Evolutionary conservation across 140 eudicot species (phyloP).

Genomic region (Flaveria floridana): DNA sequence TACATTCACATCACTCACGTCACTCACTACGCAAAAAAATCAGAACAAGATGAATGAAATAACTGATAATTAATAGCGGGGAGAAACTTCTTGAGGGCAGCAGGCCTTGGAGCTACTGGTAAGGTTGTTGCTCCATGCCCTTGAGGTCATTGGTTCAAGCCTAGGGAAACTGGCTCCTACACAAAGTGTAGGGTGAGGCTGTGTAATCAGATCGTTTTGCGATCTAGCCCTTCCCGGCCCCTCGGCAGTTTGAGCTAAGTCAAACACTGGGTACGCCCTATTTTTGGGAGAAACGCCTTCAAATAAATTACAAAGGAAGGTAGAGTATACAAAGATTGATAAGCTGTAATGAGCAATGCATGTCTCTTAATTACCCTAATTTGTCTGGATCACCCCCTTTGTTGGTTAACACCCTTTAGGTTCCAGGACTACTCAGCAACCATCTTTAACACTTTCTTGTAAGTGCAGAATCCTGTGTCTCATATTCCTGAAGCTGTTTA

Average conservation of each 20-base stretch:
- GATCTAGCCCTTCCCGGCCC: too few relatives aligned
- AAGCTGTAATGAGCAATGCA: background rate
- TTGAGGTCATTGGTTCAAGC: too few relatives aligned
- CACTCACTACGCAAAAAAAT: background rate
- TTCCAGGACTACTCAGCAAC: background rate
- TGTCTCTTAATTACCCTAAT: background rate
- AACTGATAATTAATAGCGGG: background rate
- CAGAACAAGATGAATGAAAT: background rate
- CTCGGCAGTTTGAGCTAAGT: too few relatives aligned
- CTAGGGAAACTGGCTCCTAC: too few relatives aligned
- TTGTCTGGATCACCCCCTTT: background rate
- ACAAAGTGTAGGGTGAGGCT: too few relatives aligned
- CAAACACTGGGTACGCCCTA: too few relatives aligned
- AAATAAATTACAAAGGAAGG: background rate
- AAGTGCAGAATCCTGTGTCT: slow-evolving; percentile 62
- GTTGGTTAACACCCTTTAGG: background rate
- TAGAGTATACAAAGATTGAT: background rate
- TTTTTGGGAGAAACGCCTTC: background rate
- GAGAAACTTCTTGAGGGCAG: too few relatives aligned
- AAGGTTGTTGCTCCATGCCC: too few relatives aligned
- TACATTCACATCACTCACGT: background rate
- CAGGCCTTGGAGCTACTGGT: too few relatives aligned
- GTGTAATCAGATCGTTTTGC: too few relatives aligned
- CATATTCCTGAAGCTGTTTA: slow-evolving; percentile 72
- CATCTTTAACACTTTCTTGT: background rate